Base-by-base conservation (phyloP, 805 yeast genomes). In the Lachancea waltii region DNA sequence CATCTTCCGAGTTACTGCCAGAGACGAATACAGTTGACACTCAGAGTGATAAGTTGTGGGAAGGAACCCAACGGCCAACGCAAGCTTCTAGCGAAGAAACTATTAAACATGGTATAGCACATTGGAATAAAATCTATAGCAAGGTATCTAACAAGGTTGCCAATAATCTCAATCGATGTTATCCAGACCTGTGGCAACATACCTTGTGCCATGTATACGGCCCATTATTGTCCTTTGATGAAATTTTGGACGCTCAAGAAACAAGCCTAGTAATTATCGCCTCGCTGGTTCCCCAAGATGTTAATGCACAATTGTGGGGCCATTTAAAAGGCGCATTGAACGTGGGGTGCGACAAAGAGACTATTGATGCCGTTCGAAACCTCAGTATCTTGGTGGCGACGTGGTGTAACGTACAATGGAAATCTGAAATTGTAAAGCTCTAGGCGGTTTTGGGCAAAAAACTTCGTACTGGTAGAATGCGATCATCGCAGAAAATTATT, bases 221-320 rank as follows among this genome's bases (percentile, higher is more conserved):
- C 1, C 86, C 94, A 4, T 61, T 89, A 23, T 68, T 89, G 43
- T 80, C 95, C 15, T 81, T 63, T 56, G 72, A 77, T 13, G 79
- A 69, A 3, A 69, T 85, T 1, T 60, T 89, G 20, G 53, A 68
- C 3, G 77, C 82, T 1, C 69, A 67, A 45, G 95, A 86, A 46
- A 81, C 95, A 1, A 78, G 90, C 22, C 55, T 85, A 42, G 79
- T 85, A 22, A 76, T 89, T 2, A 73, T 89, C 13, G 79, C 94
- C 0, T 72, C 90, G 44, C 68, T 89, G 47, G 78, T 89, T 8
- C 96, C 97, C 1, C 95, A 85, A 55, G 95, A 89, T 58, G 96
- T 89, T 8, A 85, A 84, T 48, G 95, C 95, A 0, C 96, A 89
- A 51, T 68, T 89, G 47, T 84, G 85, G 60, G 97, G 97, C 0